Evolutionary conservation across 345 rosid species (phyloP).

Genomic region (Lepidium aucheri): DNA sequence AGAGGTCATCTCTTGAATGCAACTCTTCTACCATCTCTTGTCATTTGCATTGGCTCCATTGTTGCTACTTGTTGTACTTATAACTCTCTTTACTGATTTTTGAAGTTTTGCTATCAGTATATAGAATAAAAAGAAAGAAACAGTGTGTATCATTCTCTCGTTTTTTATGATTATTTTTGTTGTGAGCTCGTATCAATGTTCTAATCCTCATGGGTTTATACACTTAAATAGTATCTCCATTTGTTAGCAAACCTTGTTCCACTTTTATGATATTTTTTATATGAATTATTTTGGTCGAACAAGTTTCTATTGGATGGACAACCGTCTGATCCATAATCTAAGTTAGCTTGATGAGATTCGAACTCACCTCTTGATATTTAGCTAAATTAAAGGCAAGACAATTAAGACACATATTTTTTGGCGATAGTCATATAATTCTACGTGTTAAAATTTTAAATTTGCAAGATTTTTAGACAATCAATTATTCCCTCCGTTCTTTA

Average conservation of each 20-base stretch:
- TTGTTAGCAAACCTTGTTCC: background rate
- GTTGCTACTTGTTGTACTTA: slow-evolving; percentile 82
- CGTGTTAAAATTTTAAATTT: too few species aligned
- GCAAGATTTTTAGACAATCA: too few species aligned
- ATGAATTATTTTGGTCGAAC: too few species aligned
- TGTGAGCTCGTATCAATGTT: background rate
- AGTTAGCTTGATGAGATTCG: too few species aligned
- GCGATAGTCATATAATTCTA: too few species aligned
- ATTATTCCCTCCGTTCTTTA: too few species aligned
- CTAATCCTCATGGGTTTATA: background rate
- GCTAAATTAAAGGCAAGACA: too few species aligned
- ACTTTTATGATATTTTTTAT: background rate
- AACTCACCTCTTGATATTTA: too few species aligned
- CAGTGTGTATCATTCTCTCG: slow-evolving; percentile 12
- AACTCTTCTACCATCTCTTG: slow-evolving; percentile 81
- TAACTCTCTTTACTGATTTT: slow-evolving; percentile 77
- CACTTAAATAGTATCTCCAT: background rate
- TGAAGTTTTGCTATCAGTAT: slow-evolving; percentile 12
- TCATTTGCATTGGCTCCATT: slow-evolving; percentile 69
- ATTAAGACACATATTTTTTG: too few species aligned
- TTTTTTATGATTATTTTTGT: background rate
- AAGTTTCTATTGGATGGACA: too few species aligned
- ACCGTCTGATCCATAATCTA: too few species aligned
- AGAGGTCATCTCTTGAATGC: slow-evolving; percentile 58
- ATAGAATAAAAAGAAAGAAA: slow-evolving; percentile 5